These are phyloP conservation scores for Brassica balearica DNA, from an alignment of 441 rosid species.

Conservation along the genomic window DNA sequence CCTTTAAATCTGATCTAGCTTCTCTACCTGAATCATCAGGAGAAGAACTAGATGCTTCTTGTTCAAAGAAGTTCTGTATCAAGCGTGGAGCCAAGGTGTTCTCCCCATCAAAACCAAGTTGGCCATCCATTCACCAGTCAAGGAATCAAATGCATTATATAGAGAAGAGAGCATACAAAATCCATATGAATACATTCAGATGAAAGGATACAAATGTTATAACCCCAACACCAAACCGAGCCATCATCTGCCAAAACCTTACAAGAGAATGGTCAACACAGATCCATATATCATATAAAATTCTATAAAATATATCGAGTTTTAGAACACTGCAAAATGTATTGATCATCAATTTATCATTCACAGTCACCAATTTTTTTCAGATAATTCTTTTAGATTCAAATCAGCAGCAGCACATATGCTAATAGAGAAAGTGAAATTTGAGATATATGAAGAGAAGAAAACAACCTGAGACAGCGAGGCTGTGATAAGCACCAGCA, in stretches of 20 bases:
- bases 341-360: not conserved
- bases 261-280: constrained; percentile 34
- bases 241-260: constrained; percentile 79
- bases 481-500: constrained; percentile 93
- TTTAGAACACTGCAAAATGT: too few relatives aligned
- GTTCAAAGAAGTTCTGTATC: constrained; percentile 52
- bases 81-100: constrained; percentile 58
- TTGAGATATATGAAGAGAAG: not conserved
- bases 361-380: constrained; percentile 11
- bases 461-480: constrained; percentile 75
- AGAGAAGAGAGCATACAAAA: constrained; percentile 19
- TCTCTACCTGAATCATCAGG: constrained; percentile 46
- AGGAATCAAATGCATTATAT: constrained; percentile 41
- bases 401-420: not conserved
- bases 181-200: constrained; percentile 5
- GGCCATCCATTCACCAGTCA: constrained; percentile 86
- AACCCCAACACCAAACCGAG: constrained; percentile 95
- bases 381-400: not conserved
- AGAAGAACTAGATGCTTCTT: constrained; percentile 45
- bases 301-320: not conserved
- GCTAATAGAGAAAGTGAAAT: not conserved
- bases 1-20: constrained; percentile 57
- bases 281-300: constrained; percentile 7
- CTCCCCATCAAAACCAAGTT: constrained; percentile 76
- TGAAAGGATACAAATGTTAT: constrained; percentile 84